phyloP scores from a whole-genome alignment of 345 rosid species.

The Eucalyptus marginata region DNA sequence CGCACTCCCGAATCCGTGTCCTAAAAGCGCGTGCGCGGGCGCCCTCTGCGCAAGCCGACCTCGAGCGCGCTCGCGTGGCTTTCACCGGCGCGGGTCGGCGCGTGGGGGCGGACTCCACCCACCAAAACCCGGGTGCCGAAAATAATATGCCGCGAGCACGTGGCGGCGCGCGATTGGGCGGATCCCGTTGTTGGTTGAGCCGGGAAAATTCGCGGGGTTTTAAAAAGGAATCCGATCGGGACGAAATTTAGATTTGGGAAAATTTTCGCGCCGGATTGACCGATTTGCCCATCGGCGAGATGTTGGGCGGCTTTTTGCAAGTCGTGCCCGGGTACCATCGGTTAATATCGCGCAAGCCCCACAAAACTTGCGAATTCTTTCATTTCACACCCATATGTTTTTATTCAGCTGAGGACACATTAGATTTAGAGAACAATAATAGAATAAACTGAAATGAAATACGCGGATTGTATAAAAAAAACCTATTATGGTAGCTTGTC shows the following conservation, averaged over 20 bases:
- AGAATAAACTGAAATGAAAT: neutral
- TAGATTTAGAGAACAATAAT: neutral
- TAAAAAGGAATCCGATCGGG: neutral
- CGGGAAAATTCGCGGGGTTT: slow-evolving; percentile 18
- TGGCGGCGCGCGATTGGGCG: neutral
- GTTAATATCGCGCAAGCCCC: neutral
- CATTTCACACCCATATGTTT: neutral
- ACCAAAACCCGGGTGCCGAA: neutral
- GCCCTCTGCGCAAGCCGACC: neutral
- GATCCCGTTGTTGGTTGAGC: neutral
- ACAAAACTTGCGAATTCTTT: neutral
- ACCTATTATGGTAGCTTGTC: neutral
- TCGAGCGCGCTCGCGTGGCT: neutral
- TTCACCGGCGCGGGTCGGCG: neutral
- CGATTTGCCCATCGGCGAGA: neutral
- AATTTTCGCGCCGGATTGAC: neutral
- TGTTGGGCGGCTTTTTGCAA: neutral
- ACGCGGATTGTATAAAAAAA: neutral
- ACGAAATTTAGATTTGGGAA: neutral
- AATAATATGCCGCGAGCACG: neutral
- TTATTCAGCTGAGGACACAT: neutral
- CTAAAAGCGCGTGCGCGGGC: neutral
- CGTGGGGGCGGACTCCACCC: neutral
- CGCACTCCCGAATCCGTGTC: neutral
- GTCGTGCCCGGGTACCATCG: neutral